A percentile compares a stretch with the other conserved stretches of the same genome.
Conservation (phyloP, 495 filamentous ascomycete species). For the Opeltia flavorubescens region DNA sequence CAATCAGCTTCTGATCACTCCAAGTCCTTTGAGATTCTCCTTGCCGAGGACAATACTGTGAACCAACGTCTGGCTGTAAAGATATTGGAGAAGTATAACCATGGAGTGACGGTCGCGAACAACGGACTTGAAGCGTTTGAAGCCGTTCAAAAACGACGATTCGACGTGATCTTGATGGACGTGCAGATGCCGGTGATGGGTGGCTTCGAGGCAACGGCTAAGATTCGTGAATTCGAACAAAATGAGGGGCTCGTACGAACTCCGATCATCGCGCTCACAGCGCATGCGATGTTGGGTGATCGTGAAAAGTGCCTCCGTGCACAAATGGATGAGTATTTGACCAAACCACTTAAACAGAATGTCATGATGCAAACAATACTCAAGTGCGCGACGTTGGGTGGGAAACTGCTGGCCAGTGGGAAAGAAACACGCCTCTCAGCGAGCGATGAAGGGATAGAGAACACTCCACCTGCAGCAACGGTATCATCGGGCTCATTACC, state of each 20-base stretch:
- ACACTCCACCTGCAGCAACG: background rate
- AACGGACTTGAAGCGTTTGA: conserved; percentile 91
- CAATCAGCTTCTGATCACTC: conserved; percentile 88
- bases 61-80: conserved; percentile 95
- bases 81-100: conserved; percentile 96
- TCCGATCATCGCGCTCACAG: conserved; percentile 93
- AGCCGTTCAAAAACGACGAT: conserved; percentile 58
- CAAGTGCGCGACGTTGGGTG: conserved; percentile 86
- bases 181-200: conserved; percentile 99
- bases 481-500: conserved; percentile 4
- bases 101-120: conserved; percentile 88
- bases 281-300: conserved; percentile 98
- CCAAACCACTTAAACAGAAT: conserved; percentile 95
- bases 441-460: conserved; percentile 21
- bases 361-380: conserved; percentile 97
- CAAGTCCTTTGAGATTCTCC: conserved; percentile 86
- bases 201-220: conserved; percentile 93
- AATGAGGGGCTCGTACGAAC: conserved; percentile 63
- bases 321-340: conserved; percentile 98
- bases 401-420: conserved; percentile 65
- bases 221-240: conserved; percentile 89
- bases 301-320: conserved; percentile 96
- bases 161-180: conserved; percentile 97
- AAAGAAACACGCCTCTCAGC: conserved; percentile 43
- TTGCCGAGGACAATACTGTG: conserved; percentile 96